Evolutionary conservation across 176 grass and related monocot genomes (phyloP), one percentile per base, ranked within the genome.

Genomic region (Zoysia japonica): DNA sequence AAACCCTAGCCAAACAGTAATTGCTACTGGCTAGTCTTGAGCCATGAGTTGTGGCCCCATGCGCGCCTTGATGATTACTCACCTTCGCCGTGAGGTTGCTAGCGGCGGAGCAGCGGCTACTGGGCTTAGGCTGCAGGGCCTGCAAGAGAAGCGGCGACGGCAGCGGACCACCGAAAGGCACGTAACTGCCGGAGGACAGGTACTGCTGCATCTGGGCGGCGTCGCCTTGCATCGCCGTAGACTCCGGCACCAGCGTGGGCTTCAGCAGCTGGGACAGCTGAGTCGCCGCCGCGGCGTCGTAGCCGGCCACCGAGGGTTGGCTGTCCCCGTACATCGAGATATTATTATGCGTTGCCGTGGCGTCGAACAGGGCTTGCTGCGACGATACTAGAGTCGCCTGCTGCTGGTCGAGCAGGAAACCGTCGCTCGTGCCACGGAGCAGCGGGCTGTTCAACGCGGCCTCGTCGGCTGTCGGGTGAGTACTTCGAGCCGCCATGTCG

Each of bases 341-440:
- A 28, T 28, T 67, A 62, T 35, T 68, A 60, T 79, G 80, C 45
- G 11, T 4, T 35, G 67, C 72, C 73, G 49, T 1, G 56, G 0
- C 50, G 35, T 84, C 76, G 54, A 80, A 53, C 43, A 84, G 70
- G 13, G 14, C 53, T 19, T 83, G 52, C 7, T 50, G 38, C 48
- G 81, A 50, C 19, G 68, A 46, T 6, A 42, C 45, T 61, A 67
- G 75, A 42, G 65, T 55, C 41, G 36, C 63, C 28, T 28, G 28
- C 55, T 88, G 28, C 28, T 28, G 76, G 40, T 80, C 81, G 53
- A 84, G 70, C 47, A 80, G 40, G 43, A 88, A 80, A 12, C 63
- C 20, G 12, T 68, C 76, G 71, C 70, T 20, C 47, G 75, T 80
- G 28, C 54, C 81, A 54, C 75, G 47, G 54, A 87, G 39, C 10